Percentiles rank a stretch among this genome's conserved stretches.
These are phyloP conservation scores for Candida patagonica DNA, from an alignment of 805 yeast species.

Conservation along the genomic window DNA sequence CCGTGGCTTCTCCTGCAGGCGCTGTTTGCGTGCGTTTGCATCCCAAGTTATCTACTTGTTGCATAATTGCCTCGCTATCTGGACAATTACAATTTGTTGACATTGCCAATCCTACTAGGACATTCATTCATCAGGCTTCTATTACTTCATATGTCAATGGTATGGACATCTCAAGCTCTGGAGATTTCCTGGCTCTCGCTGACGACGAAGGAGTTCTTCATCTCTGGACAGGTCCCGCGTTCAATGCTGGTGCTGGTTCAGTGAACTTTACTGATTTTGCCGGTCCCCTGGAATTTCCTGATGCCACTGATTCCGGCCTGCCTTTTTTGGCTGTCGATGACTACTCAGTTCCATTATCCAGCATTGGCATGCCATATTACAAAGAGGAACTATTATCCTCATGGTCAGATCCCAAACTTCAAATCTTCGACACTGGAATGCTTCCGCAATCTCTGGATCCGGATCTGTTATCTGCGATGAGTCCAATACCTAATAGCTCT, in stretches of 20 bases:
- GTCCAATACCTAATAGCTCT: slow-evolving; percentile 26
- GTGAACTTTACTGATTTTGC: slow-evolving; percentile 50
- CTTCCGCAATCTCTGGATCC: slow-evolving; percentile 47
- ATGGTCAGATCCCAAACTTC: slow-evolving; percentile 44
- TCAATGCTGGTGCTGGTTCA: slow-evolving; percentile 11
- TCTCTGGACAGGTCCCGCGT: slow-evolving; percentile 44
- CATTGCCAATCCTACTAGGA: slow-evolving; percentile 64
- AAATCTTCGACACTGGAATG: slow-evolving; percentile 51
- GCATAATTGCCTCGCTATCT: slow-evolving; percentile 59
- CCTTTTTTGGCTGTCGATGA: slow-evolving; percentile 32
- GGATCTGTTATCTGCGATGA: slow-evolving; percentile 34
- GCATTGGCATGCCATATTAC: slow-evolving; percentile 83
- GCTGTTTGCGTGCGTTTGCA: slow-evolving; percentile 78
- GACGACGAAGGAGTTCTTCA: slow-evolving; percentile 58
- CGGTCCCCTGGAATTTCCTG: slow-evolving; percentile 28
- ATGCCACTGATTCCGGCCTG: slow-evolving; percentile 17
- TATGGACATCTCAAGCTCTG: slow-evolving; percentile 54
- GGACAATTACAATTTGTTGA: slow-evolving; percentile 88
- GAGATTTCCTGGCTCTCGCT: slow-evolving; percentile 64
- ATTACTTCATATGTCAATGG: slow-evolving; percentile 38
- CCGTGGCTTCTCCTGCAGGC: slow-evolving; percentile 83
- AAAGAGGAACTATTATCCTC: slow-evolving; percentile 67
- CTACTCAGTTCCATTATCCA: slow-evolving; percentile 44
- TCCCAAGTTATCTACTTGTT: slow-evolving; percentile 73
- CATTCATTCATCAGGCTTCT: slow-evolving; percentile 59